phyloP scores from a whole-genome alignment of 495 filamentous ascomycete genomes.

The Aspergillus sclerotiicarbonarius region DNA sequence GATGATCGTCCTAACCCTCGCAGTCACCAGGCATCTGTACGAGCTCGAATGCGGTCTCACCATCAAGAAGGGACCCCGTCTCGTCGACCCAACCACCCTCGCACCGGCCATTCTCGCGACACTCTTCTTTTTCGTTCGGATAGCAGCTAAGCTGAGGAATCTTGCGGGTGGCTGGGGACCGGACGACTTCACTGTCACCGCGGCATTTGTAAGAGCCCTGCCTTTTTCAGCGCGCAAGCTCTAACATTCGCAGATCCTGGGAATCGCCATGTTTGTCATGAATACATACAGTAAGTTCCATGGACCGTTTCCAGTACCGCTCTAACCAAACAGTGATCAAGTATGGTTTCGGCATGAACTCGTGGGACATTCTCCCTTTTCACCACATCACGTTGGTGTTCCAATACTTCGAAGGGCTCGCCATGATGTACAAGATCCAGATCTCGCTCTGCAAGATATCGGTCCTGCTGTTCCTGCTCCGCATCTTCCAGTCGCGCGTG shows the following conservation, averaged over 20 bases:
- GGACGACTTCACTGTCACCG: constrained; percentile 31
- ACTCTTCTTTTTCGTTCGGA: constrained; percentile 26
- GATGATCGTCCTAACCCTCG: constrained; percentile 5
- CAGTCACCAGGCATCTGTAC: constrained; percentile 22
- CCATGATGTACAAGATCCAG: constrained; percentile 30
- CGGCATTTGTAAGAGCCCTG: constrained; percentile 22
- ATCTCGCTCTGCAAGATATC: constrained; percentile 50
- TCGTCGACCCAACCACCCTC: constrained; percentile 16
- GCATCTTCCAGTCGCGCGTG: constrained; percentile 34
- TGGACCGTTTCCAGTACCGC: background rate
- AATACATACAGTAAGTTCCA: constrained; percentile 22
- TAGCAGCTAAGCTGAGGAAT: constrained; percentile 26
- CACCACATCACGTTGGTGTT: constrained; percentile 18
- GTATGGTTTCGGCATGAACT: constrained; percentile 28
- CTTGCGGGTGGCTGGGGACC: constrained; percentile 34
- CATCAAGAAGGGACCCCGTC: constrained; percentile 11
- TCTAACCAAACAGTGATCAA: constrained; percentile 25
- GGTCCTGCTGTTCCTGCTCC: constrained; percentile 47
- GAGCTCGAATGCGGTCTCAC: constrained; percentile 23
- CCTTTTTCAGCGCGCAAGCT: background rate
- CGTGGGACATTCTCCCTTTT: constrained; percentile 28
- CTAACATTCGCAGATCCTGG: constrained; percentile 20
- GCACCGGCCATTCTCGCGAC: constrained; percentile 25
- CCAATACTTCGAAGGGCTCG: constrained; percentile 29
- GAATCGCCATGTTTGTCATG: constrained; percentile 18